Conservation (phyloP, 2,329 filamentous ascomycete species). For the Macrophomina tecta region DNA sequence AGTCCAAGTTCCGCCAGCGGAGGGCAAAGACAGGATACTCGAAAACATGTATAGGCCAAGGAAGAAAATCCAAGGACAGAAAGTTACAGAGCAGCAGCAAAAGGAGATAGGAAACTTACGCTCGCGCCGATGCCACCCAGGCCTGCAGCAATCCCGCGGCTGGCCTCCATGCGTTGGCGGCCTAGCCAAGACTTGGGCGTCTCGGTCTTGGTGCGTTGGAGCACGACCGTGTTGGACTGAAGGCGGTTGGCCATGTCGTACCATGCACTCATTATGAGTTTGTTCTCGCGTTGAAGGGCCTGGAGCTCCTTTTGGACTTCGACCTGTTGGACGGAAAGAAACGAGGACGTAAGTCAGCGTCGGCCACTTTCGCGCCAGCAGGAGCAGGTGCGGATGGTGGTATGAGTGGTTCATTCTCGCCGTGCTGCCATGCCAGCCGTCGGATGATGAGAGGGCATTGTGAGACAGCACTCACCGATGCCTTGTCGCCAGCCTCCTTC, state of each 20-base stretch:
- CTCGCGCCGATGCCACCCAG: constrained; percentile 25
- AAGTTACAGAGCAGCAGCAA: background rate
- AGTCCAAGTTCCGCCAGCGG: background rate
- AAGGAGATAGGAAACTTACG: constrained; percentile 10
- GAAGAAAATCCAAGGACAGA: background rate
- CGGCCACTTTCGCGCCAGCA: constrained; percentile 23
- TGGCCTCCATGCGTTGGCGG: constrained; percentile 66
- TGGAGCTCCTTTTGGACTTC: constrained; percentile 59
- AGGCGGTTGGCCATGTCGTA: constrained; percentile 79
- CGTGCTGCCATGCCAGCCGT: constrained; percentile 22
- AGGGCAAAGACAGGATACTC: background rate
- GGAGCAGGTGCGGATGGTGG: constrained; percentile 18
- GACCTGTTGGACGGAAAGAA: constrained; percentile 27
- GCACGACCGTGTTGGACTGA: constrained; percentile 81
- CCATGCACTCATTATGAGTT: constrained; percentile 82
- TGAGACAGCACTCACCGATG: constrained; percentile 39
- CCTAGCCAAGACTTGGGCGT: constrained; percentile 82
- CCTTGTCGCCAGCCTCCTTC: constrained; percentile 43
- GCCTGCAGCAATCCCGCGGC: constrained; percentile 23
- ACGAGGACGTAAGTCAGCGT: constrained; percentile 23
- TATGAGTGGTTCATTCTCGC: constrained; percentile 1
- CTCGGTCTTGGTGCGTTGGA: constrained; percentile 74
- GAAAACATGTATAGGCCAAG: background rate
- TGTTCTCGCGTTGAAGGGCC: constrained; percentile 78
- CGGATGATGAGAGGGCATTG: constrained; percentile 22